Percentiles rank a stretch among this genome's conserved stretches.
Conservation (phyloP, 75 land plant genomes). For the Pinus albicaulis region DNA sequence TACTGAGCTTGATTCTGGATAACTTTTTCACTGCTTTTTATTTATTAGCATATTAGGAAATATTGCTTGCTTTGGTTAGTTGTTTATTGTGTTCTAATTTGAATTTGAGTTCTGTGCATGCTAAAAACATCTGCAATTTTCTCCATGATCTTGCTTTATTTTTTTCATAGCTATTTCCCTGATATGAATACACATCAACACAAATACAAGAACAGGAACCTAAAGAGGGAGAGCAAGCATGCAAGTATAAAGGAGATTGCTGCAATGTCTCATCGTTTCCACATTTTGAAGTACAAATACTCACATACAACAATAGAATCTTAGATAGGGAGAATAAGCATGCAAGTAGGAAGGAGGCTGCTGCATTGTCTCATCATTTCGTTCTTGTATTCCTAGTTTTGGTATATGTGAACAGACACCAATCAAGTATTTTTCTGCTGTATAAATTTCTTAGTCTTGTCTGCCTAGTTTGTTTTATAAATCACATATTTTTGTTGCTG, state of each 20-base stretch:
- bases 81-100: not conserved
- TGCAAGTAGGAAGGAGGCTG: too few relatives aligned
- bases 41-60: not conserved
- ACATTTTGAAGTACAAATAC: too few relatives aligned
- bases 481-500: not conserved
- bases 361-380: too few relatives aligned
- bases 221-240: too few relatives aligned
- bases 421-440: not conserved
- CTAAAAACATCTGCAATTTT: not conserved
- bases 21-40: not conserved
- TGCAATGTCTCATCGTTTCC: too few relatives aligned
- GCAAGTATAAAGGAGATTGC: too few relatives aligned
- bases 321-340: too few relatives aligned
- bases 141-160: not conserved
- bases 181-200: not conserved
- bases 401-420: too few relatives aligned
- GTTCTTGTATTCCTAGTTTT: too few relatives aligned
- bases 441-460: not conserved
- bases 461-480: not conserved
- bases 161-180: not conserved
- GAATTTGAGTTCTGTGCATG: not conserved
- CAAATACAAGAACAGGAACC: too few relatives aligned
- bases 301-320: too few relatives aligned
- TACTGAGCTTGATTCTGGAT: too few relatives aligned
- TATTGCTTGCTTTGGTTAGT: not conserved